Evolutionary conservation across 257 asterid species (phyloP), one percentile per base, ranked within the genome.

Genomic region (Solanum virginianum): DNA sequence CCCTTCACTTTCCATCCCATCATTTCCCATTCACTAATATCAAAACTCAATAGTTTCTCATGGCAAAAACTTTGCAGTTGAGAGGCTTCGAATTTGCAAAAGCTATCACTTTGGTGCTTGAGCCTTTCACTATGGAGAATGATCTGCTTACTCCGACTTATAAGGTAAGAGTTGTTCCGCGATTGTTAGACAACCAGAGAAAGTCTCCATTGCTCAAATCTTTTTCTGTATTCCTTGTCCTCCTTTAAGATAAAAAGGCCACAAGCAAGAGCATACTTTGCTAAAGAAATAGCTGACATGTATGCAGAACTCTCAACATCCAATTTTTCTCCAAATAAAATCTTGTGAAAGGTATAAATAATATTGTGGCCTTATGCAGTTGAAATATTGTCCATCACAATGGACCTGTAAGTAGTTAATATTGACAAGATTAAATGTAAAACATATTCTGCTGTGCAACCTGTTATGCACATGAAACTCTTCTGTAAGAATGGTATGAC

Each of bases 11-110:
- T n/a, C n/a, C n/a, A n/a, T n/a, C n/a, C n/a, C n/a, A n/a, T n/a
- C n/a, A n/a, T n/a, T n/a, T n/a, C n/a, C n/a, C n/a, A n/a, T n/a
- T n/a, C n/a, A n/a, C n/a, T n/a, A n/a, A n/a, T n/a, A n/a, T n/a
- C n/a, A n/a, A n/a, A n/a, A n/a, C n/a, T n/a, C n/a, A n/a, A n/a
- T n/a, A n/a, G 29, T 26, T 70, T 70, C 47, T 39, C 53, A 70
- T 70, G 79, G 53, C 22, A 39, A 39, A 17, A 80, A 5, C 36
- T 36, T n/a, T 72, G 81, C 97, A 93, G 98, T 87, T 94, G 82
- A 87, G 93, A 81, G 98, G 98, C n/a, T 94, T 94, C 24, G 97
- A 94, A 87, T 92, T 86, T 82, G 97, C 91, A 65, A 94, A 93
- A 89, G 92, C 93, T 10, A 92, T 92, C 39, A 90, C 97, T 32